Evolutionary conservation across 441 rosid genomes (phyloP), one percentile per base, ranked within the genome.

Genomic region (Eugenia klotzschiana): DNA sequence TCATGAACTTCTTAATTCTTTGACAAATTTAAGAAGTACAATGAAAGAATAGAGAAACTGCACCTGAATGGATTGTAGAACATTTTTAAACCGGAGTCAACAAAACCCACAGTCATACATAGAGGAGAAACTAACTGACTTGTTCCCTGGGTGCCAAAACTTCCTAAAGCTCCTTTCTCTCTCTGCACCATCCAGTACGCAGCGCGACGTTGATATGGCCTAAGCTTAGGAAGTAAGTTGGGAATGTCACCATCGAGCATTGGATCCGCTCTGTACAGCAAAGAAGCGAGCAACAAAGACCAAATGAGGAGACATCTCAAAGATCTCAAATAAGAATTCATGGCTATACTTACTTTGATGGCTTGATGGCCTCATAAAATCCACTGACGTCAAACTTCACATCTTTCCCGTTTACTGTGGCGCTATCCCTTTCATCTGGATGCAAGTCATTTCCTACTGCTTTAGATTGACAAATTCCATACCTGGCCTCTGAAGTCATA

Each of bases 41-140:
- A 88, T 64, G 60, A 41, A 74, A 60, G 79, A 82, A 43, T 40
- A 82, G 83, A 79, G 85, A 84, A 81, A 81, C 43, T 79, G 73
- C 90, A 97, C 99, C 99, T 94, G 93, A 97, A 97, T 82, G 99
- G 99, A 90, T 97, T 97, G 87, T 91, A 94, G 92, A 90, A 97
- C 95, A 97, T 90, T 87, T 91, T 92, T 88, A 94, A 88, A 84
- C 56, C 26, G 79, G 89, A 87, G 86, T 94, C 98, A 80, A 94
- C 92, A 87, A 93, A 94, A 82, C 83, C 91, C 82, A 95, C 88
- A 33, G 94, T 86, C 85, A 94, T 58, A 54, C 95, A 92, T 69
- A 93, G 84, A 84, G 99, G 98, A 87, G 94, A 95, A 88, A 87
- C 87, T 83, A 88, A 88, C 81, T 87, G 91, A 87, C 74, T 88